Base-by-base conservation (phyloP, 2,329 filamentous ascomycete species). In the Torrubiellomyces zombiae region DNA sequence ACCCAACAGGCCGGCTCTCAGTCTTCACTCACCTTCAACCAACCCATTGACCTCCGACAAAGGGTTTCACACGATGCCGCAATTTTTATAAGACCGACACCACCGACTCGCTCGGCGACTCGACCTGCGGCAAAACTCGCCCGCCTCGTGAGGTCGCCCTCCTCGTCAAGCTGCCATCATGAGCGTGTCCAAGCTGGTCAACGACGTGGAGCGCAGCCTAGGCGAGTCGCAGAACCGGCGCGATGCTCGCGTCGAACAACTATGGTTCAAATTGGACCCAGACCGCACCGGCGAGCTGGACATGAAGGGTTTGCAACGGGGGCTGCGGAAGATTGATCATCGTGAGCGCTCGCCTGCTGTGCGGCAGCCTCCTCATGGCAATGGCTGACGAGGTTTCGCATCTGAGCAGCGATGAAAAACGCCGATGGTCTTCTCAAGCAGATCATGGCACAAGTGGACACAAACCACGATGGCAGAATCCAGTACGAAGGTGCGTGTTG, bases 311-410 rank as follows among this genome's bases (percentile, higher is more conserved):
- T 58, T 98, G 38, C 77, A 85, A 55, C 80, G 73, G 54, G 89
- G 86, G 4, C 56, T 98, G 44, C 72, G 63, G 48, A 79, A 74
- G 51, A 82, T 95, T 43, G 85, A 95, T 50, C 89, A 98, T 50
- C 89, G 83, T 92, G 45, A 54, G 60, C 40, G n/a, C 25, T n/a
- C 10, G 11, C 16, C 21, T 12, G 8, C 7, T 14, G 7, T 10
- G 20, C 17, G 9, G 12, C 20, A 14, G 11, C 9, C 15, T n/a
- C 22, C 14, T 21, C 16, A 24, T 22, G 21, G 8, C 23, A 21
- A 14, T 17, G 7, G 22, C 15, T 11, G 21, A 20, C 26, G 16
- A 10, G 20, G 20, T 5, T 8, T 6, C 5, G 24, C 23, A 35
- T 34, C 42, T 47, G 28, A 47, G 23, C 39, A 72, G 66, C 66